A percentile compares a stretch with the other conserved stretches of the same genome.
Conservation (phyloP, 352 stramenopile species). For the Pythium oligandrum region DNA sequence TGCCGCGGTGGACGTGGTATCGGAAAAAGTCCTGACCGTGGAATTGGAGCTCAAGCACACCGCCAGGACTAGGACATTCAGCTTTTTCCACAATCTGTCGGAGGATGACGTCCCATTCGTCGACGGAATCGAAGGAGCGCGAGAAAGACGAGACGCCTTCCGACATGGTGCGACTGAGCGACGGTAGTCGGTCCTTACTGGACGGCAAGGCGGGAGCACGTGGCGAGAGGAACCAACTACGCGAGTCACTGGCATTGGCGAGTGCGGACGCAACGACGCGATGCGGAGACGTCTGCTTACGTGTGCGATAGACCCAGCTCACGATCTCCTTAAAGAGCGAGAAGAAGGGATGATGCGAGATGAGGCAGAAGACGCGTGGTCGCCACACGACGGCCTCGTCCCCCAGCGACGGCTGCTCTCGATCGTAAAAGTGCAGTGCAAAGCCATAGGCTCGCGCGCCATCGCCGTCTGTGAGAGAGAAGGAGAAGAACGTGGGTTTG, state of each 20-base stretch:
- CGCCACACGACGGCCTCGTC: constrained; percentile 22
- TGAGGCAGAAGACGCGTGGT: constrained; percentile 63
- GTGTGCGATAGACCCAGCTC: constrained; percentile 59
- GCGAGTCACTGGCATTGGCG: constrained; percentile 33
- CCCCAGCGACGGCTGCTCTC: constrained; percentile 4
- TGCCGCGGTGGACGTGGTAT: constrained; percentile 59
- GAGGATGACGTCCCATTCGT: constrained; percentile 15
- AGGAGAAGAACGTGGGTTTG: constrained; percentile 74
- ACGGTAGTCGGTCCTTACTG: constrained; percentile 3
- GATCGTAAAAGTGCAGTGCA: constrained; percentile 55
- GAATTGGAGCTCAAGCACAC: constrained; percentile 32
- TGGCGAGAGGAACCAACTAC: constrained; percentile 60
- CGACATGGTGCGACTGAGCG: constrained; percentile 4
- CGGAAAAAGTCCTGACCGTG: constrained; percentile 35
- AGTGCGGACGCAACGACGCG: constrained; percentile 38
- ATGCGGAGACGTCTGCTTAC: constrained; percentile 23
- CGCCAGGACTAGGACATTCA: constrained; percentile 24
- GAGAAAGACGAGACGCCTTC: constrained; percentile 2
- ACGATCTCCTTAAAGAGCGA: constrained; percentile 76
- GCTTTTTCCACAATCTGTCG: constrained; percentile 28
- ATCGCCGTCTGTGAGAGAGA: constrained; percentile 72
- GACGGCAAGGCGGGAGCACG: constrained; percentile 1
- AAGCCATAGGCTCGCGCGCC: constrained; percentile 68
- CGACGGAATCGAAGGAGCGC: not conserved
- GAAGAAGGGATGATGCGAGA: constrained; percentile 81